phyloP scores from a whole-genome alignment of 2,329 filamentous ascomycete genomes.

The Knoxdaviesia capensis region DNA sequence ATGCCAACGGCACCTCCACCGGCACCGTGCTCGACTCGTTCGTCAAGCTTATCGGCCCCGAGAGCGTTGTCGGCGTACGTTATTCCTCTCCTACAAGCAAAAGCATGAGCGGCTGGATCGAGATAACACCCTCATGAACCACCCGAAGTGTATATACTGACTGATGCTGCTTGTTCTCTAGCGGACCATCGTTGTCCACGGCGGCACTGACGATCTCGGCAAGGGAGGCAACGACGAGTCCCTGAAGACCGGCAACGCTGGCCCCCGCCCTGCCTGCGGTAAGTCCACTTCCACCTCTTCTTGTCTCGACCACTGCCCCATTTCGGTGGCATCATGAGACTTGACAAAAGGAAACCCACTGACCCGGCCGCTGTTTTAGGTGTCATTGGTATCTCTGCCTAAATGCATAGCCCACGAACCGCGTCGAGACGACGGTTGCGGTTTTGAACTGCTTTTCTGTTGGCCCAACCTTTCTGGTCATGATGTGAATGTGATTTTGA shows the following conservation, averaged over 20 bases:
- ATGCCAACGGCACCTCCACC: slow-evolving; percentile 76
- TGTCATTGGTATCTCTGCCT: slow-evolving; percentile 76
- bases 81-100: neutral
- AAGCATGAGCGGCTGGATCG: slow-evolving; percentile 3
- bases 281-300: slow-evolving; percentile 14
- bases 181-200: slow-evolving; percentile 91
- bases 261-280: slow-evolving; percentile 85
- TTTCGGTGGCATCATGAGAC: too few species aligned
- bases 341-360: too few species aligned
- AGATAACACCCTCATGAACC: slow-evolving; percentile 1
- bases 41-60: slow-evolving; percentile 87
- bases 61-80: slow-evolving; percentile 82
- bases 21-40: slow-evolving; percentile 62
- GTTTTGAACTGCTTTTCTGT: too few species aligned
- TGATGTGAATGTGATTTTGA: too few species aligned
- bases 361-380: slow-evolving; percentile 19
- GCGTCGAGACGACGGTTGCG: too few species aligned
- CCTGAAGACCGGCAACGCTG: slow-evolving; percentile 96
- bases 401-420: slow-evolving; percentile 14
- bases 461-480: too few species aligned
- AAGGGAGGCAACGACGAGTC: slow-evolving; percentile 84
- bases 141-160: neutral
- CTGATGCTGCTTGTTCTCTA: slow-evolving; percentile 16
- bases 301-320: neutral
- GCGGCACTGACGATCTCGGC: slow-evolving; percentile 90